Percentiles rank a stretch among this genome's conserved stretches.
These are phyloP conservation scores for Wickerhamiella dianesei DNA, from an alignment of 805 yeast species.

Conservation along the genomic window DNA sequence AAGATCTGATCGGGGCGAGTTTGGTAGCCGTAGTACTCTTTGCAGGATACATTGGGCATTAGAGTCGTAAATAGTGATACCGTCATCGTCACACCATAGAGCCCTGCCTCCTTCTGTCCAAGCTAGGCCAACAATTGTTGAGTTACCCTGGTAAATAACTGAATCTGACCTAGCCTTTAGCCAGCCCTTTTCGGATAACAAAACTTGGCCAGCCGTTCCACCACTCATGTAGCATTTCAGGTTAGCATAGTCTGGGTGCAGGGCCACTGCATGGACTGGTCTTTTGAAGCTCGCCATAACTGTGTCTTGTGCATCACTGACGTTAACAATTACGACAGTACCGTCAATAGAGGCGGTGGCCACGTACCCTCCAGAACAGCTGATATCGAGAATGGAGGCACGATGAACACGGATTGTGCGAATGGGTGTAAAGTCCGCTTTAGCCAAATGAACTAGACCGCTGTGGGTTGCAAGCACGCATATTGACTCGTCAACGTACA, in stretches of 20 bases:
- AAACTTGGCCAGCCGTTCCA: slow-evolving; percentile 76
- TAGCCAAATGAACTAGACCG: slow-evolving; percentile 60
- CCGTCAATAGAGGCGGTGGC: slow-evolving; percentile 94
- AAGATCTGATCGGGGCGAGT: slow-evolving; percentile 53
- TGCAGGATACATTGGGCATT: slow-evolving; percentile 36
- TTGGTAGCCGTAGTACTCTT: slow-evolving; percentile 43
- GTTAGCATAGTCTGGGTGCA: slow-evolving; percentile 54
- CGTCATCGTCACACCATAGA: slow-evolving; percentile 75
- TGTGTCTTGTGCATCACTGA: slow-evolving; percentile 47
- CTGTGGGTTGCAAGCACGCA: slow-evolving; percentile 82
- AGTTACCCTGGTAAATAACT: slow-evolving; percentile 31
- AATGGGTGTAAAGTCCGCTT: slow-evolving; percentile 43
- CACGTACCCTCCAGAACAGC: slow-evolving; percentile 53
- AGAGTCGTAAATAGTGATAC: slow-evolving; percentile 55
- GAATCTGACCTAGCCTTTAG: slow-evolving; percentile 67
- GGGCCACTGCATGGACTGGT: slow-evolving; percentile 75
- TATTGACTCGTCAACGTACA: slow-evolving; percentile 43
- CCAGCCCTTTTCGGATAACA: slow-evolving; percentile 72
- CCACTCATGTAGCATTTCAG: slow-evolving; percentile 67
- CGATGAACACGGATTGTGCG: slow-evolving; percentile 73
- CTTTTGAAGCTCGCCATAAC: slow-evolving; percentile 70
- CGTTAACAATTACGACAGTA: slow-evolving; percentile 68
- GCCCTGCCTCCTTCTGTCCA: slow-evolving; percentile 46
- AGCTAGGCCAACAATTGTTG: slow-evolving; percentile 50
- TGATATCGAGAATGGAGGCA: slow-evolving; percentile 64